phyloP scores from a whole-genome alignment of 2,329 filamentous ascomycete genomes.

The Beauveria sp. region DNA sequence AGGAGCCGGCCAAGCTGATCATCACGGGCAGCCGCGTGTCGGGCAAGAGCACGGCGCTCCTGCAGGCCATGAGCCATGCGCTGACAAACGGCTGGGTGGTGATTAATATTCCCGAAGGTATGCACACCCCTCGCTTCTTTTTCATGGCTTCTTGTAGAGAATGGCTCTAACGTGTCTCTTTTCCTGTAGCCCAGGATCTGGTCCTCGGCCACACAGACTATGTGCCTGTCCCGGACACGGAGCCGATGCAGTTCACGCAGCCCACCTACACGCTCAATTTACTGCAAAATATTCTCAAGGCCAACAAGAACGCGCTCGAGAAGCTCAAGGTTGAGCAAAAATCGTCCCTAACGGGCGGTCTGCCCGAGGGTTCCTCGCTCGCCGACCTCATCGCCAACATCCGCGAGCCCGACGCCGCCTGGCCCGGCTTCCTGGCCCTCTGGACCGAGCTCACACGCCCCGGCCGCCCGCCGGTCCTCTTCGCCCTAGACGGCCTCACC shows the following conservation, averaged over 20 bases:
- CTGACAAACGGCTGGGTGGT: conserved; percentile 83
- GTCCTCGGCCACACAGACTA: conserved; percentile 78
- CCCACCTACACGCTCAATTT: conserved; percentile 68
- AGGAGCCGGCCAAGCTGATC: conserved; percentile 55
- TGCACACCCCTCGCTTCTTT: conserved; percentile 16
- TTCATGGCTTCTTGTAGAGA: background rate
- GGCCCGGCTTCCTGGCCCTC: conserved; percentile 71
- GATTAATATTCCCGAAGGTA: conserved; percentile 83
- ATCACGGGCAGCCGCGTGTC: conserved; percentile 65
- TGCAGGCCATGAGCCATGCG: conserved; percentile 77
- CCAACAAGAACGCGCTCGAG: conserved; percentile 61
- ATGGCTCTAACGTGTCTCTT: background rate
- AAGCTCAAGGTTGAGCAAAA: conserved; percentile 36
- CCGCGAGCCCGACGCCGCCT: conserved; percentile 69
- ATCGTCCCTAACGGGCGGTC: conserved; percentile 35
- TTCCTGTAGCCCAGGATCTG: conserved; percentile 62
- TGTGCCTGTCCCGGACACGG: conserved; percentile 53
- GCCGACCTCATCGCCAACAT: conserved; percentile 62
- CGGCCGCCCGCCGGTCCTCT: conserved; percentile 53
- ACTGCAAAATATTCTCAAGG: conserved; percentile 62
- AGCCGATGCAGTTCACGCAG: conserved; percentile 63
- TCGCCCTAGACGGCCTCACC: conserved; percentile 70
- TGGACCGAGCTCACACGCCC: conserved; percentile 67
- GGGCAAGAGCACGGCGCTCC: conserved; percentile 80
- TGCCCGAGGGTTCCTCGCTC: conserved; percentile 53